Percentiles rank a stretch among this genome's conserved stretches.
These are phyloP conservation scores for Orbilia quercus DNA, from an alignment of 2,329 filamentous ascomycete genomes.

Conservation along the genomic window DNA sequence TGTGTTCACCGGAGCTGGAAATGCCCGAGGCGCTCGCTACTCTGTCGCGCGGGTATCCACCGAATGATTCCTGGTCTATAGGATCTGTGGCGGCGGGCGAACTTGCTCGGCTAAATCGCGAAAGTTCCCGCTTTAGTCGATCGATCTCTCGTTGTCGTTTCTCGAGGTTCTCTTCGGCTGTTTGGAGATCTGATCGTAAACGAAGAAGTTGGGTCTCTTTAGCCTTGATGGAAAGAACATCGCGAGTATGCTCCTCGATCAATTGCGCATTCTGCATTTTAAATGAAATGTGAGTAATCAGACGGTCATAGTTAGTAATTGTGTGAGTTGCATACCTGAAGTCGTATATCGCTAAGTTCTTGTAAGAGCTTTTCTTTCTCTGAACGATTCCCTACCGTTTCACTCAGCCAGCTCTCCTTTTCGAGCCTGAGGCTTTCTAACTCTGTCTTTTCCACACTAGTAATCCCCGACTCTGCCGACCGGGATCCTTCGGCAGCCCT, in stretches of 20 bases:
- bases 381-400: slow-evolving; percentile 81
- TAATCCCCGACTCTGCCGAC: slow-evolving; percentile 72
- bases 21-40: slow-evolving; percentile 37
- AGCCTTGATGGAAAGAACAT: slow-evolving; percentile 95
- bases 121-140: slow-evolving; percentile 85
- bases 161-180: slow-evolving; percentile 85
- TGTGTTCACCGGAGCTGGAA: slow-evolving; percentile 26
- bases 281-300: background rate
- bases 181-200: slow-evolving; percentile 87
- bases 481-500: slow-evolving; percentile 66
- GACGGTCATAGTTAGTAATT: background rate
- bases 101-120: slow-evolving; percentile 67
- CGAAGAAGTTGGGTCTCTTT: slow-evolving; percentile 97
- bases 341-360: slow-evolving; percentile 89
- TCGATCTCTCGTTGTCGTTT: slow-evolving; percentile 89
- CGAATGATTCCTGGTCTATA: slow-evolving; percentile 49
- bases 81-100: slow-evolving; percentile 71
- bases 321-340: slow-evolving; percentile 57
- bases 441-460: slow-evolving; percentile 87
- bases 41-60: slow-evolving; percentile 42
- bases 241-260: slow-evolving; percentile 95
- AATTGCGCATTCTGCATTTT: slow-evolving; percentile 83
- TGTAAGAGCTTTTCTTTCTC: slow-evolving; percentile 84
- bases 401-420: slow-evolving; percentile 79
- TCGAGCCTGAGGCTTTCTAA: slow-evolving; percentile 86